Conservation (phyloP, 2,329 filamentous ascomycete species). For the Diaporthe caulivora region DNA sequence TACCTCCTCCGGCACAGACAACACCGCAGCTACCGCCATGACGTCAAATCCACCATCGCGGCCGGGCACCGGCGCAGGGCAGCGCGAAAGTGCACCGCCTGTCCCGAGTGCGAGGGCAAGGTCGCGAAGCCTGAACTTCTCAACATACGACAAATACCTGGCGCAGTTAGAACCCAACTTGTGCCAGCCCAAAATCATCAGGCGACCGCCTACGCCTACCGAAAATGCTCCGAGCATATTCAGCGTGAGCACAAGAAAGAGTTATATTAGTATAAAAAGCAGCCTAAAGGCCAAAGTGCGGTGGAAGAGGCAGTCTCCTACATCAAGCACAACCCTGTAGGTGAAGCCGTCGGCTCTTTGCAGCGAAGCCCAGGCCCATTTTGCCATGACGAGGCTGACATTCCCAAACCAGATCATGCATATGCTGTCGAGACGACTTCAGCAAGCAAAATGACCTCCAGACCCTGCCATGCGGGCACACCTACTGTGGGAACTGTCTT, state of each 20-base stretch:
- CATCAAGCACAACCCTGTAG: slow-evolving; percentile 39
- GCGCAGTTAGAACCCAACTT: slow-evolving; percentile 57
- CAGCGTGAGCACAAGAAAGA: slow-evolving; percentile 59
- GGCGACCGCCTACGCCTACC: slow-evolving; percentile 45
- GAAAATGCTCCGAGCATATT: slow-evolving; percentile 55
- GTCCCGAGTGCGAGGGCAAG: slow-evolving; percentile 46
- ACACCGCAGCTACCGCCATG: slow-evolving; percentile 55
- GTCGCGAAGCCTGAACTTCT: slow-evolving; percentile 59
- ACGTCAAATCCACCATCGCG: slow-evolving; percentile 59
- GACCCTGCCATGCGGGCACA: slow-evolving; percentile 69
- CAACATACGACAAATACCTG: slow-evolving; percentile 65
- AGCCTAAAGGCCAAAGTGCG: slow-evolving; percentile 58
- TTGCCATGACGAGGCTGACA: not conserved
- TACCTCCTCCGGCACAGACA: slow-evolving; percentile 56
- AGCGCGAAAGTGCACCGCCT: slow-evolving; percentile 42
- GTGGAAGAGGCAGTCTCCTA: slow-evolving; percentile 54
- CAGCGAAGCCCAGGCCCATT: not conserved
- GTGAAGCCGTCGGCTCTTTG: not conserved
- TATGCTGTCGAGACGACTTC: slow-evolving; percentile 68
- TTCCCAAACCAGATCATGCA: slow-evolving; percentile 60
- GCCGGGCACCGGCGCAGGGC: slow-evolving; percentile 41
- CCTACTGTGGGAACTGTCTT: slow-evolving; percentile 68
- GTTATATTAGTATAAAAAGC: slow-evolving; percentile 60
- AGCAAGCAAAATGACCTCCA: slow-evolving; percentile 57
- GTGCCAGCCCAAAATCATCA: slow-evolving; percentile 57